phyloP scores from a whole-genome alignment of 768 basidiomycete genomes.

The Baorangia bicolor region DNA sequence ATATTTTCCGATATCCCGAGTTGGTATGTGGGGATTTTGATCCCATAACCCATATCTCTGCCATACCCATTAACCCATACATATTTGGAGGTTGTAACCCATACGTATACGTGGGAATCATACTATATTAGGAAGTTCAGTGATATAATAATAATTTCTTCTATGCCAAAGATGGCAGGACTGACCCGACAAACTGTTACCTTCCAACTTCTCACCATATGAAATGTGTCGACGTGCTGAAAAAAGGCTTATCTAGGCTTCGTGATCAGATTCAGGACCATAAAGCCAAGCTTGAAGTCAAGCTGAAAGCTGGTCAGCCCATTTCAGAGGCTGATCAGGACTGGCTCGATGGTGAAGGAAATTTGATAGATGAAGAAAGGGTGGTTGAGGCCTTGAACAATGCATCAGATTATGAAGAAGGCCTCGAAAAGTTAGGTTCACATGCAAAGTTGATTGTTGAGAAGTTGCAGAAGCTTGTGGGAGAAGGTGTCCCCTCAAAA shows the following conservation, averaged over 20 bases:
- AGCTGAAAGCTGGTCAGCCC: slow-evolving; percentile 3
- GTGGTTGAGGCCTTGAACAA: not conserved
- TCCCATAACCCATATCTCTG: no score
- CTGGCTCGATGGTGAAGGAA: slow-evolving; percentile 17
- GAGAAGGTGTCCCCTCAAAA: not conserved
- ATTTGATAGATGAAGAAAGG: not conserved
- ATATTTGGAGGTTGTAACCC: no score
- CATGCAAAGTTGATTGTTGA: not conserved
- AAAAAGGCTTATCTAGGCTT: slow-evolving; percentile 17
- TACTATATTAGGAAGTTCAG: not conserved
- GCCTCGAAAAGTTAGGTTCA: not conserved
- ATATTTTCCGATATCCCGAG: no score
- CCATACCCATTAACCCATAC: no score
- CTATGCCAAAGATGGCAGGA: not conserved
- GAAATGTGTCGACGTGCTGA: slow-evolving; percentile 13
- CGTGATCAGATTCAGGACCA: slow-evolving; percentile 4
- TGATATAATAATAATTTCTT: slow-evolving; percentile 1
- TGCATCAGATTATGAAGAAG: slow-evolving; percentile 9
- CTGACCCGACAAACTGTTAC: not conserved
- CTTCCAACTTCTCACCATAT: slow-evolving; percentile 9
- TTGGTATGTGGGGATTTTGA: no score
- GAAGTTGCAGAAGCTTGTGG: not conserved
- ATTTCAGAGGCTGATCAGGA: slow-evolving; percentile 18
- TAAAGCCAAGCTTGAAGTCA: slow-evolving; percentile 3
- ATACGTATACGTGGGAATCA: no score